Percentiles rank a stretch among this genome's conserved stretches.
Evolutionary conservation across 352 stramenopile genomes (phyloP).

Genomic region (Phytophthora capsici): DNA sequence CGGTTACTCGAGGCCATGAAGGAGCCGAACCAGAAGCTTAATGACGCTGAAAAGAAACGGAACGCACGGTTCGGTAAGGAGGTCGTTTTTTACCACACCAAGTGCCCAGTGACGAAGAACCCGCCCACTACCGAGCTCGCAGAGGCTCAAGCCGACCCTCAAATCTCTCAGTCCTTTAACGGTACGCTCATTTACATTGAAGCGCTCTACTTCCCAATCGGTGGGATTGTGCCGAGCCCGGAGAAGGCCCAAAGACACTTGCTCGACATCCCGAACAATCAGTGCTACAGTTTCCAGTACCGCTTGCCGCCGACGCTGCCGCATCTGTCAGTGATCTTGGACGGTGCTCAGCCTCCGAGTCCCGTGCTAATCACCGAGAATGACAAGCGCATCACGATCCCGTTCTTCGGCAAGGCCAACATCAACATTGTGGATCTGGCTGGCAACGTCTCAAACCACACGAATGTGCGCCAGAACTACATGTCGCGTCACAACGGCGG

Average conservation of each 20-base stretch:
- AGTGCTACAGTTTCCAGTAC: slow-evolving; percentile 89
- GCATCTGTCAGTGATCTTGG: slow-evolving; percentile 68
- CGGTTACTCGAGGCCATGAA: slow-evolving; percentile 92
- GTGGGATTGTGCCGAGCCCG: slow-evolving; percentile 74
- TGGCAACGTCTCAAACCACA: slow-evolving; percentile 50
- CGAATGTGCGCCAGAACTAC: slow-evolving; percentile 67
- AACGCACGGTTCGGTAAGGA: slow-evolving; percentile 85
- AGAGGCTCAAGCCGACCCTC: slow-evolving; percentile 53
- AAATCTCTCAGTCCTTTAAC: slow-evolving; percentile 70
- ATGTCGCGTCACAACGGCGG: slow-evolving; percentile 47
- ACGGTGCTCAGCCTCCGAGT: slow-evolving; percentile 48
- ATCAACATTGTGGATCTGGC: slow-evolving; percentile 89
- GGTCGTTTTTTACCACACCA: slow-evolving; percentile 85
- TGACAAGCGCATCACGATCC: slow-evolving; percentile 76
- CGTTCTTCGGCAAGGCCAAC: slow-evolving; percentile 84
- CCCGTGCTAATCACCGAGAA: slow-evolving; percentile 59
- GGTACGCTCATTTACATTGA: slow-evolving; percentile 79
- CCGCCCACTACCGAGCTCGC: slow-evolving; percentile 49
- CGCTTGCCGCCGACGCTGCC: slow-evolving; percentile 51
- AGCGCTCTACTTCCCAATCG: slow-evolving; percentile 76
- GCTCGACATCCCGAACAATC: slow-evolving; percentile 85
- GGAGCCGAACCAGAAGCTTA: slow-evolving; percentile 67
- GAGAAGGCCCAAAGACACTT: slow-evolving; percentile 77
- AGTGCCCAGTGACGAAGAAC: slow-evolving; percentile 54
- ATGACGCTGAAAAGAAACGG: slow-evolving; percentile 80